phyloP scores from a whole-genome alignment of 495 filamentous ascomycete genomes.

The Stereocaulon alpinum region DNA sequence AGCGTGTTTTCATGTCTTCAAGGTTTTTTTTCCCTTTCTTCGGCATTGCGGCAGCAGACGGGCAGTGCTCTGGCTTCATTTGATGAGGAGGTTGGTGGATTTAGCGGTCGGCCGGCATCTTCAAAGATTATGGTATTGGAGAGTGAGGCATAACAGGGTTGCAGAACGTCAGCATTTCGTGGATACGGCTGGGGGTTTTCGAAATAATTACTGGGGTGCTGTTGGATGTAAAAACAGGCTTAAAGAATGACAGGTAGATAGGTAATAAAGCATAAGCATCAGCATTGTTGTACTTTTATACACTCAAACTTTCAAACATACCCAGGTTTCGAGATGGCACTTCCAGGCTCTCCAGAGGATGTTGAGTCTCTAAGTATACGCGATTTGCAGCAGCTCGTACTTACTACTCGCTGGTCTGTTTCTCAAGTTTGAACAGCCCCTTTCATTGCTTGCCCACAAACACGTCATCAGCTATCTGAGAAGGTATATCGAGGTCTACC shows the following conservation, averaged over 20 bases:
- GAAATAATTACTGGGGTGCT: neutral
- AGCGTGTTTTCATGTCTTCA: neutral
- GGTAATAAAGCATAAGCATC: neutral
- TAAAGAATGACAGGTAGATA: neutral
- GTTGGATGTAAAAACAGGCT: neutral
- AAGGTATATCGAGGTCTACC: too few species aligned
- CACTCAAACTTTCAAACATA: too few species aligned
- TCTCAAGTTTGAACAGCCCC: too few species aligned
- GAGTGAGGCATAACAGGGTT: neutral
- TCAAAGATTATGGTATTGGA: conserved; percentile 5
- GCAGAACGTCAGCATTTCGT: neutral
- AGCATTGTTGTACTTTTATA: neutral
- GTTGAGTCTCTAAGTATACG: too few species aligned
- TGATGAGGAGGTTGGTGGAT: neutral
- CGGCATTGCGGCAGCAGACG: neutral
- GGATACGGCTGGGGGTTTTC: neutral
- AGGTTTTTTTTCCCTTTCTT: neutral
- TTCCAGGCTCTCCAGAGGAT: neutral
- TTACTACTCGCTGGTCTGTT: too few species aligned
- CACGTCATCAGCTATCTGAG: too few species aligned
- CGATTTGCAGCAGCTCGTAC: too few species aligned
- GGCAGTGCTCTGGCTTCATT: conserved; percentile 1
- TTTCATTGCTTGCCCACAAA: too few species aligned
- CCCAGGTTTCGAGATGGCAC: neutral
- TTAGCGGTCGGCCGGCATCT: conserved; percentile 10